These are phyloP conservation scores for Penicillium chermesinum DNA, from an alignment of 495 filamentous ascomycete genomes.

Conservation along the genomic window DNA sequence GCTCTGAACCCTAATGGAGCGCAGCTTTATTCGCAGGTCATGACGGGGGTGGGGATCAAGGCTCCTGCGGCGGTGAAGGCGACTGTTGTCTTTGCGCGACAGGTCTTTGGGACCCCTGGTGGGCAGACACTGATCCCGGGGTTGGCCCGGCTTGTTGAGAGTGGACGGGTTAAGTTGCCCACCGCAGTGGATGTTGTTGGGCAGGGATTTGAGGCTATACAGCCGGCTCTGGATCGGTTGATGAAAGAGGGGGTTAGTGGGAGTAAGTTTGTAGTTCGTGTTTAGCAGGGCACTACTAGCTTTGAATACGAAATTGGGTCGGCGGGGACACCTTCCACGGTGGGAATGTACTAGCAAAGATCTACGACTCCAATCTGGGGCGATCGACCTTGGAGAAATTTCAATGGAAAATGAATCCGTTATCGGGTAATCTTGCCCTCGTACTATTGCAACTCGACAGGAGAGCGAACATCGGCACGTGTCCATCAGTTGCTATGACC, in stretches of 20 bases:
- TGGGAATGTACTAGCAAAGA: no score
- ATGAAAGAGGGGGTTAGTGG: constrained; percentile 19
- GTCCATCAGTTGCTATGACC: no score
- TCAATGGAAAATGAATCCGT: no score
- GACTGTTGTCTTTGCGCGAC: constrained; percentile 12
- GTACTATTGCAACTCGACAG: no score
- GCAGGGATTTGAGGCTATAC: constrained; percentile 23
- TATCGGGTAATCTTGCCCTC: no score
- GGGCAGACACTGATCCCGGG: neutral
- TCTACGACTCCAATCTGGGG: no score
- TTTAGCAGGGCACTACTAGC: no score
- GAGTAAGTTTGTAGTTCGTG: constrained; percentile 25
- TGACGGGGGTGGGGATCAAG: constrained; percentile 18
- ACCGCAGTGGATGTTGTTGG: constrained; percentile 23
- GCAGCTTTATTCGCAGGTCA: constrained; percentile 23
- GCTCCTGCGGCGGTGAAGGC: neutral
- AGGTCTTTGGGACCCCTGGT: constrained; percentile 18
- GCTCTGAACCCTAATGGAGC: constrained; percentile 21
- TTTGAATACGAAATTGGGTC: no score
- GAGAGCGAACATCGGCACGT: no score
- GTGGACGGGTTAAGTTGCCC: constrained; percentile 7
- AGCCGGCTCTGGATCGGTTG: constrained; percentile 20
- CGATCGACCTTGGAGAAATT: no score
- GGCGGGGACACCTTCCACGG: no score
- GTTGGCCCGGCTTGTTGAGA: constrained; percentile 16